Evolutionary conservation across 116 monocot genomes (phyloP).

Genomic region (Posidonia oceanica): DNA sequence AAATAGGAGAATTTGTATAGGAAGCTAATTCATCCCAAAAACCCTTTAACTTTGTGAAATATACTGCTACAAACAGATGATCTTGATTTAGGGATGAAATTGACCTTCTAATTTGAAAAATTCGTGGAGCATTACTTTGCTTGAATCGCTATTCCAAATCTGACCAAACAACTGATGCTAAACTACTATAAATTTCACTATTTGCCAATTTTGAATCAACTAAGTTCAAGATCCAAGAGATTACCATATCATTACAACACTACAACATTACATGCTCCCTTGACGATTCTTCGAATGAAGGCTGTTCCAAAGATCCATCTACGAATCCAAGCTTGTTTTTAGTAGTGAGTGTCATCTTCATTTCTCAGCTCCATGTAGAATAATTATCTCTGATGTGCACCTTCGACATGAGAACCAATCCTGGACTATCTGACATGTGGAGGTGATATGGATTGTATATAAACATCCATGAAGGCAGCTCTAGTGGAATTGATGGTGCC

Average conservation of each 20-base stretch:
- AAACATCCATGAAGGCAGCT: neutral
- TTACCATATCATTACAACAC: neutral
- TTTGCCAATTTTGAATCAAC: neutral
- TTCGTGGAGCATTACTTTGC: neutral
- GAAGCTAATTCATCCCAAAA: neutral
- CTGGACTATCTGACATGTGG: neutral
- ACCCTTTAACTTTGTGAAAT: neutral
- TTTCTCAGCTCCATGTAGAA: neutral
- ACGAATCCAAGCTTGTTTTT: slow-evolving; percentile 2
- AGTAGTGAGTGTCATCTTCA: neutral
- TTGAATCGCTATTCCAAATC: neutral
- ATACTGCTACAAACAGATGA: neutral
- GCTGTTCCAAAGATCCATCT: neutral
- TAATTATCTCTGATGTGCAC: neutral
- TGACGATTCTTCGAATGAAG: neutral
- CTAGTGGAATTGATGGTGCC: neutral
- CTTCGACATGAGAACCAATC: neutral
- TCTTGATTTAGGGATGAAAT: neutral
- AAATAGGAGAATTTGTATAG: neutral
- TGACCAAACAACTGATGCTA: neutral
- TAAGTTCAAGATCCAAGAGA: neutral
- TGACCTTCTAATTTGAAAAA: neutral
- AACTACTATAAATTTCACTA: neutral
- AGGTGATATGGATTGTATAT: neutral
- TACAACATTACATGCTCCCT: neutral